Conservation (phyloP, 2,329 filamentous ascomycete genomes). For the Septoria petroselini region DNA sequence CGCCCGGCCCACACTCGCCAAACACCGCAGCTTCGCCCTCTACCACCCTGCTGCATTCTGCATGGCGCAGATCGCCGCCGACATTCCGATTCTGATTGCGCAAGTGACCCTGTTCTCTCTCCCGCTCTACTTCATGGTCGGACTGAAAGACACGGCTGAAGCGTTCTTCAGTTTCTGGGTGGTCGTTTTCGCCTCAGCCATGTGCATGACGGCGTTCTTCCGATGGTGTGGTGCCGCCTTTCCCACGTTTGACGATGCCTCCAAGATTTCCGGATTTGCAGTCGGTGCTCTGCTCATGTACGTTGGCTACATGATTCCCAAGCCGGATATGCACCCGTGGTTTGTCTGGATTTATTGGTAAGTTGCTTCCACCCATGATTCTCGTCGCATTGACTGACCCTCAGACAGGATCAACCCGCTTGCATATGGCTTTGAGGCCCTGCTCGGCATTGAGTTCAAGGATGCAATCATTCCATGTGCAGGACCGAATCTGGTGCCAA, state of each 20-base stretch:
- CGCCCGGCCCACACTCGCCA: slow-evolving; percentile 47
- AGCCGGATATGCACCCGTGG: slow-evolving; percentile 48
- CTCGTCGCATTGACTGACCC: too few relatives aligned
- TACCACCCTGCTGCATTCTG: slow-evolving; percentile 48
- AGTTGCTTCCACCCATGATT: too few relatives aligned
- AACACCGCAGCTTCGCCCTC: slow-evolving; percentile 44
- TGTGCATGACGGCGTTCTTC: slow-evolving; percentile 48
- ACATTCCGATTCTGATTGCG: slow-evolving; percentile 55
- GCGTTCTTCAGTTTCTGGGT: slow-evolving; percentile 64
- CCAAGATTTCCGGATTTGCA: slow-evolving; percentile 34
- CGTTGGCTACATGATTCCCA: slow-evolving; percentile 37
- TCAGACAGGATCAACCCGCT: slow-evolving; percentile 48
- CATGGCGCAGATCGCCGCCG: slow-evolving; percentile 51
- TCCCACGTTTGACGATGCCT: slow-evolving; percentile 35
- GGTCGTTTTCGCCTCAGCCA: slow-evolving; percentile 47
- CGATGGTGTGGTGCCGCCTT: slow-evolving; percentile 42
- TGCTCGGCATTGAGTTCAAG: slow-evolving; percentile 66
- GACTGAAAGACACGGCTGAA: slow-evolving; percentile 50
- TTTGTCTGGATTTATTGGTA: slow-evolving; percentile 53
- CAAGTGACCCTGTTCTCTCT: slow-evolving; percentile 60
- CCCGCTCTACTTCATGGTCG: slow-evolving; percentile 63
- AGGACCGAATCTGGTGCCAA: slow-evolving; percentile 41
- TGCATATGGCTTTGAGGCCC: slow-evolving; percentile 46
- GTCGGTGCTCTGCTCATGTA: slow-evolving; percentile 36
- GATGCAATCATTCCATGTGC: slow-evolving; percentile 57